Evolutionary conservation across 208 protist genomes (phyloP).

Genomic region (Leishmania tarentolae): DNA sequence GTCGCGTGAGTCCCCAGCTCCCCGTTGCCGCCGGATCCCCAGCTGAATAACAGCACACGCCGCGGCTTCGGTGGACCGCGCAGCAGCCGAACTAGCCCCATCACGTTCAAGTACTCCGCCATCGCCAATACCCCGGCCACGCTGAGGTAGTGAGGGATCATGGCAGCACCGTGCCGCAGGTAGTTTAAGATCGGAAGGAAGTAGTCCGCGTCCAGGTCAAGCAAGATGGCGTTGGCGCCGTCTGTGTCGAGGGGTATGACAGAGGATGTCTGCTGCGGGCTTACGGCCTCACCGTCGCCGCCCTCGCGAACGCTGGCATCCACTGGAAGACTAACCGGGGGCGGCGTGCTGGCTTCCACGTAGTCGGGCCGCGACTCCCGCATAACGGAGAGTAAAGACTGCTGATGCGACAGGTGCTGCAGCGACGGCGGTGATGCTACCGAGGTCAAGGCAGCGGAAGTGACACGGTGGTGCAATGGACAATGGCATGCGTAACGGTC

Average conservation of each 20-base stretch:
- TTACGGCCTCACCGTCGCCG: constrained; percentile 28
- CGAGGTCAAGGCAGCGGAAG: background rate
- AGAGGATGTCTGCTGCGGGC: constrained; percentile 18
- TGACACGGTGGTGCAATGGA: background rate
- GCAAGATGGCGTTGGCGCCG: constrained; percentile 59
- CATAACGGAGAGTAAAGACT: background rate
- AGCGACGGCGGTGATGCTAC: background rate
- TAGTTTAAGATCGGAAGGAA: constrained; percentile 86
- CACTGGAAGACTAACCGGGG: background rate
- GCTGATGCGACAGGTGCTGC: background rate
- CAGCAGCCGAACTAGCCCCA: constrained; percentile 56
- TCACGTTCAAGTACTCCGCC: constrained; percentile 78
- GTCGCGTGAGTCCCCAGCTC: constrained; percentile 82
- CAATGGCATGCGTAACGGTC: background rate
- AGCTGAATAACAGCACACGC: constrained; percentile 77
- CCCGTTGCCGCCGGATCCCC: constrained; percentile 74
- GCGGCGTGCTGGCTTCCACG: background rate
- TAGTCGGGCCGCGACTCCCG: background rate
- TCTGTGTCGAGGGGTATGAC: constrained; percentile 61
- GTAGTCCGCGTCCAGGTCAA: constrained; percentile 84
- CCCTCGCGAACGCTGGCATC: background rate
- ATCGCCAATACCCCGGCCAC: constrained; percentile 68
- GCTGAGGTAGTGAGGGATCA: constrained; percentile 59
- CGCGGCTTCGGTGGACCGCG: constrained; percentile 35
- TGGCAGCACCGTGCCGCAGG: constrained; percentile 61